A percentile compares a stretch with the other conserved stretches of the same genome.
phyloP scores from a whole-genome alignment of 1,284 basidiomycete genomes.

The Inonotus hispidus region DNA sequence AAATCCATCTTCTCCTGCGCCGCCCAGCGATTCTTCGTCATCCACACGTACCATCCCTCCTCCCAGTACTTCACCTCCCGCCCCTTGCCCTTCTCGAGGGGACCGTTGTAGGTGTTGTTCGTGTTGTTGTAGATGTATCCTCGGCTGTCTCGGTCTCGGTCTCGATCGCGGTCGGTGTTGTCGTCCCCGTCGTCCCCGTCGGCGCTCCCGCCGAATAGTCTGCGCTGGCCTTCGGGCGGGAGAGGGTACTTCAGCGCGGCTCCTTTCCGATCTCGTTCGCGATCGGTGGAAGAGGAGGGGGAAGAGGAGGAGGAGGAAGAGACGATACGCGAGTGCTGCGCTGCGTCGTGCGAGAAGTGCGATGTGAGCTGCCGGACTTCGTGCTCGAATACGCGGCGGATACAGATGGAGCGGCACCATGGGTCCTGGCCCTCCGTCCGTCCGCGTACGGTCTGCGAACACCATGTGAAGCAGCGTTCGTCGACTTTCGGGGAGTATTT shows the following conservation, averaged over 20 bases:
- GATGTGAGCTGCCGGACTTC: slow-evolving; percentile 57
- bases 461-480: slow-evolving; percentile 72
- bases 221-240: slow-evolving; percentile 55
- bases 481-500: slow-evolving; percentile 52
- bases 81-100: slow-evolving; percentile 9
- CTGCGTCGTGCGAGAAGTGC: slow-evolving; percentile 25
- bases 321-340: background rate
- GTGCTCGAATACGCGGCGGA: slow-evolving; percentile 67
- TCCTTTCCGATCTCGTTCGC: background rate
- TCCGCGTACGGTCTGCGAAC: slow-evolving; percentile 57
- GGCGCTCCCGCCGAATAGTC: too few species aligned
- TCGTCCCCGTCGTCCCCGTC: background rate
- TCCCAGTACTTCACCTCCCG: slow-evolving; percentile 53
- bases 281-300: background rate
- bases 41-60: slow-evolving; percentile 72
- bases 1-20: slow-evolving; percentile 50
- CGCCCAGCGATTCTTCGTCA: slow-evolving; percentile 46
- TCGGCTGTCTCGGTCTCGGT: background rate
- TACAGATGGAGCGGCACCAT: slow-evolving; percentile 59
- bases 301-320: background rate
- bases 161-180: background rate
- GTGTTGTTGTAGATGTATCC: background rate
- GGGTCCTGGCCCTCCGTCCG: slow-evolving; percentile 52
- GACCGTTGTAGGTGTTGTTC: background rate
- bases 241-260: slow-evolving; percentile 41